phyloP scores from a whole-genome alignment of 129 eudicot genomes.

The Artemisia annua region DNA sequence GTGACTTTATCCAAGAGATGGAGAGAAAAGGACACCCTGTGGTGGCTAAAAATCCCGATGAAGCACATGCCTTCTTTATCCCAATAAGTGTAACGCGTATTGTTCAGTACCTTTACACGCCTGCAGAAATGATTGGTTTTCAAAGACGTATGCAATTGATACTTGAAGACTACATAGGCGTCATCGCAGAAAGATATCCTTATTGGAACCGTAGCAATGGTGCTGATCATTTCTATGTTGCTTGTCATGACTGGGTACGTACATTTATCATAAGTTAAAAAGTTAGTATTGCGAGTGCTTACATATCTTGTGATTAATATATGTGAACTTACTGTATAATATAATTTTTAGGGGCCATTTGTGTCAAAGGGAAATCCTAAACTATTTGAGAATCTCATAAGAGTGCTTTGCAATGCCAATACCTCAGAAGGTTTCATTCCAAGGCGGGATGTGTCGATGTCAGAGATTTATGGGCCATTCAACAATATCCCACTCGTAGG shows the following conservation, averaged over 20 bases:
- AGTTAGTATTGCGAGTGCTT: background rate
- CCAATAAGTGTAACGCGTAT: constrained; percentile 67
- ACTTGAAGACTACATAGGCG: background rate
- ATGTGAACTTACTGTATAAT: background rate
- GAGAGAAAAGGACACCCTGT: constrained; percentile 44
- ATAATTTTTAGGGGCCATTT: constrained; percentile 44
- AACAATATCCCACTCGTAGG: constrained; percentile 33
- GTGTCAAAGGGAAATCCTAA: constrained; percentile 36
- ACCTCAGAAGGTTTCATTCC: constrained; percentile 67
- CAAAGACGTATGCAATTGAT: background rate
- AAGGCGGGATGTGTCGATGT: constrained; percentile 58
- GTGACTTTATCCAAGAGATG: constrained; percentile 60
- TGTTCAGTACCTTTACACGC: constrained; percentile 44
- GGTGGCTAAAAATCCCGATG: constrained; percentile 53
- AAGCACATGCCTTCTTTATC: constrained; percentile 61
- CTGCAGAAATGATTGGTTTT: constrained; percentile 13
- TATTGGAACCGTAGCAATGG: constrained; percentile 4
- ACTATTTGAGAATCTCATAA: constrained; percentile 45
- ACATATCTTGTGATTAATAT: background rate
- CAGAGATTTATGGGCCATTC: constrained; percentile 56
- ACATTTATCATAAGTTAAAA: background rate
- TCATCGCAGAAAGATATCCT: background rate
- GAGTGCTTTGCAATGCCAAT: constrained; percentile 83
- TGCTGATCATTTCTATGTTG: background rate
- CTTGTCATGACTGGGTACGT: background rate